These are phyloP conservation scores for Herpetomonas muscarum DNA, from an alignment of 208 protist species.

Conservation along the genomic window DNA sequence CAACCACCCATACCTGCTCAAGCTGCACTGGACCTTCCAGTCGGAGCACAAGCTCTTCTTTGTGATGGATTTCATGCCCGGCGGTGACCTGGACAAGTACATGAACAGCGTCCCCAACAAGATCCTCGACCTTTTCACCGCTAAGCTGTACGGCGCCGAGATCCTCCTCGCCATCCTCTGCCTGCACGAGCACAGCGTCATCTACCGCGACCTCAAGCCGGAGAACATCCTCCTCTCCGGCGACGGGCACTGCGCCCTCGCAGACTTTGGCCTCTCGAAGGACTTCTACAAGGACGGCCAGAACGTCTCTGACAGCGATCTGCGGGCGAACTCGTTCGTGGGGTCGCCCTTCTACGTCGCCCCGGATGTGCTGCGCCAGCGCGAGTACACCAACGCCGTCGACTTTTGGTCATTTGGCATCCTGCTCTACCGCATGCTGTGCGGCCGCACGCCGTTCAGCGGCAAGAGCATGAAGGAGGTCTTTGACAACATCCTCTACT, in stretches of 20 bases:
- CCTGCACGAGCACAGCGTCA: constrained; percentile 93
- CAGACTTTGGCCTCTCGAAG: constrained; percentile 92
- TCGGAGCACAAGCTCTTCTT: constrained; percentile 94
- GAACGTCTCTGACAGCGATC: constrained; percentile 62
- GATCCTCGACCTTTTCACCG: constrained; percentile 76
- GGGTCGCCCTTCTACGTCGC: constrained; percentile 94
- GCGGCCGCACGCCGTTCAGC: constrained; percentile 93
- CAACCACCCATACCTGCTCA: constrained; percentile 93
- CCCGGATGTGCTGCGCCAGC: constrained; percentile 92
- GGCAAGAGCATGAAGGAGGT: constrained; percentile 91
- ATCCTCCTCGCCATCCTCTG: constrained; percentile 91
- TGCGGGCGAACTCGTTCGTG: constrained; percentile 90
- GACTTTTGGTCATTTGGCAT: constrained; percentile 98
- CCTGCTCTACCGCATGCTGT: constrained; percentile 96
- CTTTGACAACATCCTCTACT: constrained; percentile 92
- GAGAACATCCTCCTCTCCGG: constrained; percentile 88
- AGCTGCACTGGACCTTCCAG: constrained; percentile 96
- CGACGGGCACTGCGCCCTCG: constrained; percentile 87
- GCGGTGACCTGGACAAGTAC: constrained; percentile 92
- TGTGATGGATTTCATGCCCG: constrained; percentile 95
- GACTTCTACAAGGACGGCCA: constrained; percentile 85
- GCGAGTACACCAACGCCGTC: constrained; percentile 95
- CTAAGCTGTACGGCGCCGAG: constrained; percentile 93
- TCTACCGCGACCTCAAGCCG: constrained; percentile 94
- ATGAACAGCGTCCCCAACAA: constrained; percentile 87